These are phyloP conservation scores for Danielozyma ontarioensis DNA, from an alignment of 805 yeast species.

Conservation along the genomic window DNA sequence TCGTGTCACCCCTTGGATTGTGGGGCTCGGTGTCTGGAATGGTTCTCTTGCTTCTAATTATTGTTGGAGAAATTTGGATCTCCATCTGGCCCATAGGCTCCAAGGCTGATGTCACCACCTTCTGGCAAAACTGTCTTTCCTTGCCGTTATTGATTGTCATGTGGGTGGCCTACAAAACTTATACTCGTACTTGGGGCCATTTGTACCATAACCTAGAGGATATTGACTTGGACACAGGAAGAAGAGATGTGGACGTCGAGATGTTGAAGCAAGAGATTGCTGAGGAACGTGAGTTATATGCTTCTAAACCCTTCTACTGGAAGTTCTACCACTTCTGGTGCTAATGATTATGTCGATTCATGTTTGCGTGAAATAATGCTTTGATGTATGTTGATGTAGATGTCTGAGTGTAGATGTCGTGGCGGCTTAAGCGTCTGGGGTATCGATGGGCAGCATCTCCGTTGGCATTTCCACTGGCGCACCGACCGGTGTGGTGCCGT, in stretches of 20 bases:
- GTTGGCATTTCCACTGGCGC: too few species aligned
- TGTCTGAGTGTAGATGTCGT: too few species aligned
- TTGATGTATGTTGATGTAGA: too few species aligned
- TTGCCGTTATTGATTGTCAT: conserved; percentile 37
- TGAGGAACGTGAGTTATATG: conserved; percentile 50
- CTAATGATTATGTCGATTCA: conserved; percentile 22
- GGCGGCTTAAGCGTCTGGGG: too few species aligned
- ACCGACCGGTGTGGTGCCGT: too few species aligned
- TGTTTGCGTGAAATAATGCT: too few species aligned
- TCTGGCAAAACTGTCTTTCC: conserved; percentile 47
- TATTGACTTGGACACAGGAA: conserved; percentile 41
- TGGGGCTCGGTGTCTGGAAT: conserved; percentile 33
- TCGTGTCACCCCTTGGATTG: conserved; percentile 29
- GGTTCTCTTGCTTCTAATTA: conserved; percentile 25
- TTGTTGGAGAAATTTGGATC: conserved; percentile 35
- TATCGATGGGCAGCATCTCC: too few species aligned
- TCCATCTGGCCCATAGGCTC: conserved; percentile 30
- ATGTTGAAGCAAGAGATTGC: conserved; percentile 46
- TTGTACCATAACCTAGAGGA: conserved; percentile 27
- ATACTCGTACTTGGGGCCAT: conserved; percentile 15
- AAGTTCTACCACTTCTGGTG: conserved; percentile 58
- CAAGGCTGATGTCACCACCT: conserved; percentile 27
- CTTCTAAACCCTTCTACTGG: conserved; percentile 40
- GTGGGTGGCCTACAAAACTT: not conserved
- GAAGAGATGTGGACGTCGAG: conserved; percentile 33